Evolutionary conservation across 2,329 filamentous ascomycete species (phyloP).

Genomic region (Botrytis medusae): DNA sequence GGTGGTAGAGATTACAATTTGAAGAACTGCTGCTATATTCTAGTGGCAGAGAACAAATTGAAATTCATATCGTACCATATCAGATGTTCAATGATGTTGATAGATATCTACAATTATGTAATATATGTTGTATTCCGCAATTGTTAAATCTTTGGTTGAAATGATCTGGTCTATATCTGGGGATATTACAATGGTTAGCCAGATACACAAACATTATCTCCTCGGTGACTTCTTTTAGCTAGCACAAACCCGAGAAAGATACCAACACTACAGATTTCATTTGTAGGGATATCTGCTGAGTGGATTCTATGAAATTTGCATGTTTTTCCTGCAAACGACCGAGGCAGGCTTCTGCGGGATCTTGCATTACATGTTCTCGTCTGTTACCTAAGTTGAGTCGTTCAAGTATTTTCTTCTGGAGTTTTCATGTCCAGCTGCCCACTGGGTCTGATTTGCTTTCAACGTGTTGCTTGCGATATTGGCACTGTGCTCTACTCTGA

Average conservation of each 20-base stretch:
- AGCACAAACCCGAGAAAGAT: background rate
- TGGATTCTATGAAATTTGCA: slow-evolving; percentile 13
- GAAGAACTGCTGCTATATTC: background rate
- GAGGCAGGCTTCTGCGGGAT: slow-evolving; percentile 12
- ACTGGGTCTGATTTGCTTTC: background rate
- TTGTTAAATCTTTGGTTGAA: background rate
- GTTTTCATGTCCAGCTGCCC: slow-evolving; percentile 14
- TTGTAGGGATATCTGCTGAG: background rate
- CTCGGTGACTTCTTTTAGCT: background rate
- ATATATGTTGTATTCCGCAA: background rate
- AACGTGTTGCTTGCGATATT: background rate
- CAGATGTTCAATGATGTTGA: background rate
- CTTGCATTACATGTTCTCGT: slow-evolving; percentile 14
- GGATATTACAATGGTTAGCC: background rate
- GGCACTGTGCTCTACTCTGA: background rate
- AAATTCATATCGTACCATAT: background rate
- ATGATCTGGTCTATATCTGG: background rate
- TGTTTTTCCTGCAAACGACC: slow-evolving; percentile 13
- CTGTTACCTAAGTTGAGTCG: slow-evolving; percentile 9
- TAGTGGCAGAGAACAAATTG: background rate
- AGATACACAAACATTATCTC: background rate
- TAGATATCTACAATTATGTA: background rate
- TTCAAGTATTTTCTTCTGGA: background rate
- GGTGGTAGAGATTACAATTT: background rate
- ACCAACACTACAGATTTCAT: background rate